Conservation (phyloP, 345 rosid species). For the Atalantia buxifolia region DNA sequence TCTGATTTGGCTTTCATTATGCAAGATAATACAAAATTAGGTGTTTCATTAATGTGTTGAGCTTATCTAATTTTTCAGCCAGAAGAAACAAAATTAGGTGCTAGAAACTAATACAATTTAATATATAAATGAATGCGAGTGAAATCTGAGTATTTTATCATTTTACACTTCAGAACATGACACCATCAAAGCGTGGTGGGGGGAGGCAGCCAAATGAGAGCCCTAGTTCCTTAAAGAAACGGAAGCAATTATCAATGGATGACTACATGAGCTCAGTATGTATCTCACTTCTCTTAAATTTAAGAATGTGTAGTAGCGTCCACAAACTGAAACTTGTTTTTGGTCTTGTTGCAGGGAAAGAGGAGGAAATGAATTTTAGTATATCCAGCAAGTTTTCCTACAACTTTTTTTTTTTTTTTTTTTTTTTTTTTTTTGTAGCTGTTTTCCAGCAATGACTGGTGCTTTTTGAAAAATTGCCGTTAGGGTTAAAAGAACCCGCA, state of each 20-base stretch:
- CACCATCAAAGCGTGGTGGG: conserved; percentile 67
- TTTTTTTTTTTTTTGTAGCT: background rate
- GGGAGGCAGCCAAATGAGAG: conserved; percentile 69
- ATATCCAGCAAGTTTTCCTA: conserved; percentile 18
- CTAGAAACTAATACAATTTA: background rate
- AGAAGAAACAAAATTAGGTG: background rate
- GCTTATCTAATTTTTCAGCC: background rate
- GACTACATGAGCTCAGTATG: conserved; percentile 62
- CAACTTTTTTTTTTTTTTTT: too few species aligned
- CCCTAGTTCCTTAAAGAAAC: conserved; percentile 61
- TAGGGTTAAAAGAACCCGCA: background rate
- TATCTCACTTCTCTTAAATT: background rate
- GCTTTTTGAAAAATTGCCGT: background rate
- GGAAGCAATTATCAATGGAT: conserved; percentile 84
- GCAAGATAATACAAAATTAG: too few species aligned
- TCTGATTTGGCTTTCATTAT: background rate
- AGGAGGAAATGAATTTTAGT: conserved; percentile 48
- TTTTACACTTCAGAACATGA: conserved; percentile 39
- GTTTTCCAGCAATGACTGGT: background rate
- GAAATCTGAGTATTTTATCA: background rate
- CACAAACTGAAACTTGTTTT: background rate
- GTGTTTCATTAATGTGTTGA: background rate
- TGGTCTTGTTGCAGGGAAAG: conserved; percentile 50
- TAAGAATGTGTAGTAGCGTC: background rate
- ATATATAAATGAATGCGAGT: background rate